Conservation (phyloP, 2,329 filamentous ascomycete genomes). For the Macrophomina tecta region DNA sequence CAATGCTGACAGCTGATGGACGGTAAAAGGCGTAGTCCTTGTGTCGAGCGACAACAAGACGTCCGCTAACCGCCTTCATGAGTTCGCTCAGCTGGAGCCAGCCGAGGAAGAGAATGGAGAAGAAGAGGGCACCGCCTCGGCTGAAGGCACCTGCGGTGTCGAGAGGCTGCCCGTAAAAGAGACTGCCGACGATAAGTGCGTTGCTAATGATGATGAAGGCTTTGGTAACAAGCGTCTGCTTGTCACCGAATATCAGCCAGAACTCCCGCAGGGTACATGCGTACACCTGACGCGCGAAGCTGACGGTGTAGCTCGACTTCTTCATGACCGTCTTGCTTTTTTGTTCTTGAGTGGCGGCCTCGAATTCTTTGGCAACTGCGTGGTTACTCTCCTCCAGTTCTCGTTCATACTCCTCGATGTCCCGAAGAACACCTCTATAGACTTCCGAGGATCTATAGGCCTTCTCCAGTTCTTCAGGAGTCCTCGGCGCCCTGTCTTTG, state of each 20-base stretch:
- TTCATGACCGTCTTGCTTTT: slow-evolving; percentile 71
- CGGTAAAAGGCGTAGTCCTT: slow-evolving; percentile 73
- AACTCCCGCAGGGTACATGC: slow-evolving; percentile 75
- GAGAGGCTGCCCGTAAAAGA: slow-evolving; percentile 73
- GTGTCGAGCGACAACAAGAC: slow-evolving; percentile 72
- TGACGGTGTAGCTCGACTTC: slow-evolving; percentile 78
- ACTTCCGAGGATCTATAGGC: slow-evolving; percentile 69
- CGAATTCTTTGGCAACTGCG: slow-evolving; percentile 68
- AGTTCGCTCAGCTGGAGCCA: slow-evolving; percentile 80
- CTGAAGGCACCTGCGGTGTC: slow-evolving; percentile 68
- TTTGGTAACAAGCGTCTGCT: slow-evolving; percentile 76
- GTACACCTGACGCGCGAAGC: slow-evolving; percentile 72
- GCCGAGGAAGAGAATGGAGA: slow-evolving; percentile 69
- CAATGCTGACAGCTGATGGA: slow-evolving; percentile 69
- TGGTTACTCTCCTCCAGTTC: slow-evolving; percentile 63
- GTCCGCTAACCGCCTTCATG: slow-evolving; percentile 75
- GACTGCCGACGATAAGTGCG: slow-evolving; percentile 74
- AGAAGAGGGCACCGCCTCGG: slow-evolving; percentile 69
- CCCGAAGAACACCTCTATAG: slow-evolving; percentile 65
- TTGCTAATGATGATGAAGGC: slow-evolving; percentile 79
- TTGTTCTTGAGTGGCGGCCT: slow-evolving; percentile 67
- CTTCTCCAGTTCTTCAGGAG: slow-evolving; percentile 69
- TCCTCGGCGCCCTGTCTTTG: slow-evolving; percentile 71
- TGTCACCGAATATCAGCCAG: slow-evolving; percentile 79
- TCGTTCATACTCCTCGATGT: slow-evolving; percentile 67